Base-by-base conservation (phyloP, 768 basidiomycete genomes). In the Nidula microcarpa region DNA sequence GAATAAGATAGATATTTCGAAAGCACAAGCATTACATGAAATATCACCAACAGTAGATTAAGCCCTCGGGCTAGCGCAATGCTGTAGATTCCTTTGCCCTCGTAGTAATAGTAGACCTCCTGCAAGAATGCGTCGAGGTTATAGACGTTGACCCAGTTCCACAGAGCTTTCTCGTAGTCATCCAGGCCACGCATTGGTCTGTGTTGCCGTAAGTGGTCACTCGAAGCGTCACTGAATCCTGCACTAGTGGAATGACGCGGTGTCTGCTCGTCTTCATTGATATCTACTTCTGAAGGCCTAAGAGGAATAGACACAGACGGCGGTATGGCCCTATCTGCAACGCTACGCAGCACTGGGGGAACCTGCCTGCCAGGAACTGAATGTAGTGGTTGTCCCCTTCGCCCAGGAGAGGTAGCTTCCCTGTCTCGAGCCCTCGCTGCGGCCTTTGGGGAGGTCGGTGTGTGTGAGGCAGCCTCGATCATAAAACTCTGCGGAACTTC, bases 131-230 rank as follows among this genome's bases (percentile, higher is more conserved):
- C 86, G 63, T 99, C 97, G 37, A 99, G 79, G 65, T 99, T 98
- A 65, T 94, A 93, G 10, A 98, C 94, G 65, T 99, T 99, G 54
- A 98, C 94, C 97, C 97, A 99, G 53, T 91, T 89, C 97, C 97
- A 99, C 47, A 98, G 69, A 1, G 97, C 97, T 54, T 85, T 86
- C 68, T 99, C 94, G 62, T 91, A 86, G 10, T 85, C 84, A 62
- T 94, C 89, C 44, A 94, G 66, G 7, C 91, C 88, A 49, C 83
- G 79, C 78, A 85, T 81, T 43, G 72, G 76, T 55, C 74, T 82
- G 16, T 70, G 61, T 43, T 66, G 73, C 51, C 69, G 65, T 16
- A 65, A 65, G 18, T 67, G 62, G 33, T 65, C 59, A 35, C 65
- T 68, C 6, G 70, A 64, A 3, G 67, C 62, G 53, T 62, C 65